Evolutionary conservation across 2,329 filamentous ascomycete species (phyloP), one percentile per base, ranked within the genome.

Genomic region (Camptophora hylomeconis): DNA sequence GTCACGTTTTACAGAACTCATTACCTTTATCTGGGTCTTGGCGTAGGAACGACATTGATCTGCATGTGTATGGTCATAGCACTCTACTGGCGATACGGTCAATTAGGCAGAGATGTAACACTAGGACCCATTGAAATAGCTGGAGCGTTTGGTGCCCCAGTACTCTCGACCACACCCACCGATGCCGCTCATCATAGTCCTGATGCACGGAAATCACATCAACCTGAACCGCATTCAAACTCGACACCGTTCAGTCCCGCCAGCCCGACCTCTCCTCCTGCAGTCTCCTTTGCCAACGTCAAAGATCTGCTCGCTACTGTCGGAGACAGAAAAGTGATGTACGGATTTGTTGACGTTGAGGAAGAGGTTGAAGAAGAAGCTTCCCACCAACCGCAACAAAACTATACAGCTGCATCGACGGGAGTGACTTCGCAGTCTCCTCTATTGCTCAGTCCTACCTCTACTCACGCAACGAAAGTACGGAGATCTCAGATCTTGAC

Each of bases 101-200:
- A 38, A 19, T 30, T 49, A 8, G 46, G 45, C n/a, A 37, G 43
- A 8, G 17, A 28, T 8, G 35, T 44, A 11, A 39, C 43, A 8
- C 30, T 49, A 11, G 46, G 39, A 26, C 46, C 46, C 1, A 28
- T 49, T 10, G 46, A 48, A 28, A 35, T 44, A 7, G 46, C 43
- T 14, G 44, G 40, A 17, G 46, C 42, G 8, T 46, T 49, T 26
- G 30, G 39, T 14, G 43, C 46, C 14, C 30, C 37, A 7, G 22
- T 37, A 13, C 26, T 36, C 9, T 7, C 9, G n/a, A n/a, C n/a
- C n/a, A n/a, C n/a, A n/a, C n/a, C n/a, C n/a, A 19, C 26, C 11
- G 29, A 31, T 11, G 13, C 26, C 12, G 10, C 29, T n/a, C 29
- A 30, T 6, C 9, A 14, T 11, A 16, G 23, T 15, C 7, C 22